phyloP scores from a whole-genome alignment of 495 filamentous ascomycete species.

The Penicillium nucicola region DNA sequence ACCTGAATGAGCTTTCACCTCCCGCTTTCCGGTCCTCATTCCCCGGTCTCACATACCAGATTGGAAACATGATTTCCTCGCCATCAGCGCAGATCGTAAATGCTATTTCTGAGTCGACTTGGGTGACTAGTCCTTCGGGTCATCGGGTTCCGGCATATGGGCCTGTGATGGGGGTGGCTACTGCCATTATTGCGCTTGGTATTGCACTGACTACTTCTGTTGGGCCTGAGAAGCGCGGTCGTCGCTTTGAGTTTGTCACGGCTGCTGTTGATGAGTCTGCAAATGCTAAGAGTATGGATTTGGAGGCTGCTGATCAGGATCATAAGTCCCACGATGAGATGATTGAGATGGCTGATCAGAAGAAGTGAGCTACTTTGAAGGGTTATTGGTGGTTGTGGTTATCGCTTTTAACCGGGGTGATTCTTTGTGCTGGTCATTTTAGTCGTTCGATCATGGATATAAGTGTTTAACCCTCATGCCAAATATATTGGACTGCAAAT shows the following conservation, averaged over 20 bases:
- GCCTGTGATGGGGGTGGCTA: constrained; percentile 65
- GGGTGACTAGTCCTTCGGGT: constrained; percentile 43
- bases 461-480: no score
- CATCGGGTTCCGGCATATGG: constrained; percentile 62
- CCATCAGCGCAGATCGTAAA: constrained; percentile 72
- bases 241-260: constrained; percentile 60
- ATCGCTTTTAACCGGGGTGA: not conserved
- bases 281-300: constrained; percentile 12
- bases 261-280: constrained; percentile 49
- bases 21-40: constrained; percentile 65
- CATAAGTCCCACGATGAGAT: constrained; percentile 11
- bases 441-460: no score
- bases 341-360: constrained; percentile 28
- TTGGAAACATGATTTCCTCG: constrained; percentile 74
- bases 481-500: no score
- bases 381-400: not conserved
- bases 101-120: constrained; percentile 56
- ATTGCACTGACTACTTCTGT: constrained; percentile 57
- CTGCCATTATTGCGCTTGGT: constrained; percentile 63
- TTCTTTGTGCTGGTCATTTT: no score
- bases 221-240: constrained; percentile 60
- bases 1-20: constrained; percentile 74
- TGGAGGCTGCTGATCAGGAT: constrained; percentile 14
- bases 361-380: not conserved
- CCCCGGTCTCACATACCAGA: constrained; percentile 57